These are phyloP conservation scores for Paraconiothyrium sp. DNA, from an alignment of 2,329 filamentous ascomycete species.

Conservation along the genomic window DNA sequence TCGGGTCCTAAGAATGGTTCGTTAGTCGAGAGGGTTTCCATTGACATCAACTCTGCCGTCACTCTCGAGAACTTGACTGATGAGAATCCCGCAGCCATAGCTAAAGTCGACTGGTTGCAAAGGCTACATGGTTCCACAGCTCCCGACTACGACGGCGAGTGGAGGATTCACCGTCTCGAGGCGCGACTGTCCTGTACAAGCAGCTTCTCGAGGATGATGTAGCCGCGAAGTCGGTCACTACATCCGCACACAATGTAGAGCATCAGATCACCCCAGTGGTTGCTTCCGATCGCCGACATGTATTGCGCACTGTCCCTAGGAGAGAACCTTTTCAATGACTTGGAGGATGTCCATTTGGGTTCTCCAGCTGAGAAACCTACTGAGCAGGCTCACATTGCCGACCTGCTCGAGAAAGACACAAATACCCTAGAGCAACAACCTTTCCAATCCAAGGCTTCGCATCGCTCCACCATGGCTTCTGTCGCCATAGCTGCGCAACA, in stretches of 20 bases:
- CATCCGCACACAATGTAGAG: not conserved
- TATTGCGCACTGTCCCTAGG: not conserved
- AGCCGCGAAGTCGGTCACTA: not conserved
- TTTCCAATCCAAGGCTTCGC: no score
- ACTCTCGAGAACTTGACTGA: not conserved
- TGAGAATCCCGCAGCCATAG: not conserved
- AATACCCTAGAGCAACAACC: no score
- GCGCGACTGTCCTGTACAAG: not conserved
- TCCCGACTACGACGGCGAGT: not conserved
- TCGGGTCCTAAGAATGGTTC: not conserved
- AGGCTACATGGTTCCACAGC: not conserved
- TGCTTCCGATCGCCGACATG: not conserved
- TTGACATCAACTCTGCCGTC: no score
- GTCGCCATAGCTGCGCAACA: not conserved
- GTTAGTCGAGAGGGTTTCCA: not conserved
- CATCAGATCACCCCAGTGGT: no score
- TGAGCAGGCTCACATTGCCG: not conserved
- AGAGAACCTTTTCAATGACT: not conserved
- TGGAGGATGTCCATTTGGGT: not conserved
- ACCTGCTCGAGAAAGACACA: no score
- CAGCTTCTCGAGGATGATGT: not conserved
- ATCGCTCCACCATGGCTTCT: not conserved
- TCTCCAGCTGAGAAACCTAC: not conserved
- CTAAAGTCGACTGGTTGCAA: not conserved
- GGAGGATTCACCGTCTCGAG: slow-evolving; percentile 1